phyloP scores from a whole-genome alignment of 768 basidiomycete species.

The Dioszegia crocea region DNA sequence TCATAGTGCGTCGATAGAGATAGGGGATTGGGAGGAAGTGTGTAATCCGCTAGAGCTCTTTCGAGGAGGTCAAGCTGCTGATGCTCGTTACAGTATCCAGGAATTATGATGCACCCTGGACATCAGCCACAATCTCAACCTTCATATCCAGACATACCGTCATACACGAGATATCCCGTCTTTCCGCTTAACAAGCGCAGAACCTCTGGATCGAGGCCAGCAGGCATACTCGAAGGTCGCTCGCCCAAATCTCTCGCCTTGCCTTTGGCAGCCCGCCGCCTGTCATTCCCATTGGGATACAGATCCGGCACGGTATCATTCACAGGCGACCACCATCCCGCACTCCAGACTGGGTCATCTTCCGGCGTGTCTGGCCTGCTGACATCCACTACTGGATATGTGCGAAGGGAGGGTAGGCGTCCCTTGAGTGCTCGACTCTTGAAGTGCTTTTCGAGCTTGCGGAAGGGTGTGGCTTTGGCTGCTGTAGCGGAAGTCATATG shows the following conservation, averaged over 20 bases:
- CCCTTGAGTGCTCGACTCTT: constrained; percentile 26
- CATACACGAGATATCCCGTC: constrained; percentile 29
- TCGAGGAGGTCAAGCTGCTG: constrained; percentile 66
- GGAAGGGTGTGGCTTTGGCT: constrained; percentile 26
- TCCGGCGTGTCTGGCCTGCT: constrained; percentile 28
- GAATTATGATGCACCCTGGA: constrained; percentile 78
- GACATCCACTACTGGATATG: constrained; percentile 33
- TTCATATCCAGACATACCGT: constrained; percentile 25
- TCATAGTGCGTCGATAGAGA: constrained; percentile 83
- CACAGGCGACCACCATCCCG: constrained; percentile 38
- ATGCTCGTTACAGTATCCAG: constrained; percentile 61
- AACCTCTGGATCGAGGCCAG: neutral
- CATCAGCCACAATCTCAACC: neutral
- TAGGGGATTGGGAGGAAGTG: constrained; percentile 74
- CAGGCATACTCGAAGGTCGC: constrained; percentile 5
- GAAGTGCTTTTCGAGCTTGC: constrained; percentile 40
- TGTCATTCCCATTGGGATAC: neutral
- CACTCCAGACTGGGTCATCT: constrained; percentile 36
- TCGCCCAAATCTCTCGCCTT: constrained; percentile 25
- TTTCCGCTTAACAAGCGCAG: constrained; percentile 24
- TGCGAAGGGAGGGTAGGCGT: constrained; percentile 18
- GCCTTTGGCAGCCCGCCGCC: constrained; percentile 14
- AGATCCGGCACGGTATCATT: neutral
- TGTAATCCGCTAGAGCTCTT: constrained; percentile 73
- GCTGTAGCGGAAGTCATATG: neutral